phyloP scores from a whole-genome alignment of 192 early-diverging fungal species.

The Coemansia sp. region DNA sequence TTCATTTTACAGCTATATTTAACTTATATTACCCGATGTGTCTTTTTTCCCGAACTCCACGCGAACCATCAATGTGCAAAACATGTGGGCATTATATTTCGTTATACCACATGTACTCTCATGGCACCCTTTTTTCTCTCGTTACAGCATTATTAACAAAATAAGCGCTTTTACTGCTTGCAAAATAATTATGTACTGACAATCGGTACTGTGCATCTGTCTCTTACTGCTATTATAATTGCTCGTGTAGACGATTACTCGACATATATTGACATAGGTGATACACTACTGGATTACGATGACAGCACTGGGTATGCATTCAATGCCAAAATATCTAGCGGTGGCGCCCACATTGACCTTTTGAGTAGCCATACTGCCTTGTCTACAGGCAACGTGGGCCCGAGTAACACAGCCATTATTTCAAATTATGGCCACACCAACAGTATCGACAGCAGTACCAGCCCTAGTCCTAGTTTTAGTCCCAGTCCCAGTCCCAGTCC shows the following conservation, averaged over 20 bases:
- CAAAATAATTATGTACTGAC: background rate
- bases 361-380: background rate
- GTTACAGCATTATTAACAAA: background rate
- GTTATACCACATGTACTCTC: background rate
- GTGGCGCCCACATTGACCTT: conserved; percentile 1
- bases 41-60: background rate
- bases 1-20: background rate
- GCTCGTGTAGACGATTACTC: background rate
- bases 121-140: background rate
- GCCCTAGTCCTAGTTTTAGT: background rate
- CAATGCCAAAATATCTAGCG: background rate
- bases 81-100: background rate
- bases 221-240: background rate
- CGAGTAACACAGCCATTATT: too few relatives aligned
- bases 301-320: background rate
- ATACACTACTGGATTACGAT: background rate
- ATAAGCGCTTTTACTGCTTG: background rate
- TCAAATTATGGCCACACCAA: too few relatives aligned
- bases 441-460: background rate
- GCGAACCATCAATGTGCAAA: background rate
- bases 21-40: too few relatives aligned
- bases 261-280: background rate
- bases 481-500: background rate
- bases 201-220: background rate
- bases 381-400: too few relatives aligned